These are phyloP conservation scores for Apophysomyces trapeziformis DNA, from an alignment of 371 early-diverging fungal genomes.

Conservation along the genomic window DNA sequence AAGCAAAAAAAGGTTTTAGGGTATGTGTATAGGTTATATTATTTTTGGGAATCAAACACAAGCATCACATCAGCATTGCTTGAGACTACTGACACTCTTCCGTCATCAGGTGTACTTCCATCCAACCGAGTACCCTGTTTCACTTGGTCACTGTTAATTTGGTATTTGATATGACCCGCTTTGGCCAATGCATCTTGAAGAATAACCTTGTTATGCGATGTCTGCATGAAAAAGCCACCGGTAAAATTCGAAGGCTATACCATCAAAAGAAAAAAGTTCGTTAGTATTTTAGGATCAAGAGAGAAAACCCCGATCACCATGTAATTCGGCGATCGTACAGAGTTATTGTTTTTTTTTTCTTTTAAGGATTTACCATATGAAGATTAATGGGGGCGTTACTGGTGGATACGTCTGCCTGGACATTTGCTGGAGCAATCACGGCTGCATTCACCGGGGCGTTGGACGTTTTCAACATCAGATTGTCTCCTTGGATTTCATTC, in stretches of 20 bases:
- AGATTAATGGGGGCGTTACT: conserved; percentile 18
- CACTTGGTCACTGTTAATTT: background rate
- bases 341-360: background rate
- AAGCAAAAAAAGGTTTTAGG: background rate
- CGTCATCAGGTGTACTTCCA: background rate
- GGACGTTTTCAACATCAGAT: conserved; percentile 14
- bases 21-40: no score
- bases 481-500: background rate
- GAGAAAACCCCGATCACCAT: background rate
- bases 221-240: conserved; percentile 17
- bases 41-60: conserved; percentile 19
- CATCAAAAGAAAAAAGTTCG: conserved; percentile 1
- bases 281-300: background rate
- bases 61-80: conserved; percentile 19
- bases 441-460: conserved; percentile 24
- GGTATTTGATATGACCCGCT: conserved; percentile 3
- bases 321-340: background rate
- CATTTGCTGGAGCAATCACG: conserved; percentile 15
- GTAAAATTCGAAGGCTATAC: conserved; percentile 12
- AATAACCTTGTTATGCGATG: conserved; percentile 13
- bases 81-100: conserved; percentile 14
- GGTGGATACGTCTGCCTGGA: conserved; percentile 12
- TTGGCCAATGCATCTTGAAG: conserved; percentile 12
- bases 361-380: conserved; percentile 19
- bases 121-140: conserved; percentile 20